A percentile compares a stretch with the other conserved stretches of the same genome.
Evolutionary conservation across 805 yeast genomes (phyloP).

Genomic region (Crinitomyces ghanaensis): DNA sequence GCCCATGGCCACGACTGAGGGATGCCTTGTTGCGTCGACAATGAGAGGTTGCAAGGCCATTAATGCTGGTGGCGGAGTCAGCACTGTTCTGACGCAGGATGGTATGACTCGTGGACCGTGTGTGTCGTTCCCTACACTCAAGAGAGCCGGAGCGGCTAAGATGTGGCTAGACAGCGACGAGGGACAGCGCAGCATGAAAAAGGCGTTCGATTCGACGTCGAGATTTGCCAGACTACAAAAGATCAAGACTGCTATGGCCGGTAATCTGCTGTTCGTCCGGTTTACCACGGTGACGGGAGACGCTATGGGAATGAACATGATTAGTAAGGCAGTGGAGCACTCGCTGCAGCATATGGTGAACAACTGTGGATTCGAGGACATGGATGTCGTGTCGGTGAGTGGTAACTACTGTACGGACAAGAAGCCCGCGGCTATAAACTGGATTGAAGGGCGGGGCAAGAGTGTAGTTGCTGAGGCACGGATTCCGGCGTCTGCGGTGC

Average conservation of each 20-base stretch:
- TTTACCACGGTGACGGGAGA: conserved; percentile 99
- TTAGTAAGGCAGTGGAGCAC: conserved; percentile 92
- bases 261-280: conserved; percentile 75
- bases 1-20: conserved; percentile 99
- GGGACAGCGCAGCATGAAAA: conserved; percentile 71
- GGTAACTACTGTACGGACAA: conserved; percentile 98
- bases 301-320: conserved; percentile 99
- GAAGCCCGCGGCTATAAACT: conserved; percentile 94
- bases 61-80: conserved; percentile 93
- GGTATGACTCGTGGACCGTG: conserved; percentile 99
- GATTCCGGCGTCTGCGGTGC: conserved; percentile 71
- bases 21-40: conserved; percentile 95
- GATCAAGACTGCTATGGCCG: conserved; percentile 89
- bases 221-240: conserved; percentile 92
- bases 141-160: conserved; percentile 89
- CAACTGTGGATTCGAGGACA: conserved; percentile 86
- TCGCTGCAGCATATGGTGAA: conserved; percentile 75
- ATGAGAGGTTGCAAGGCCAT: conserved; percentile 99
- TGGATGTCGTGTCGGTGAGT: conserved; percentile 84
- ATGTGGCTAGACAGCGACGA: conserved; percentile 93
- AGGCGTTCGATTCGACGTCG: conserved; percentile 92
- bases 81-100: conserved; percentile 83
- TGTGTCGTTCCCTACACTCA: conserved; percentile 72
- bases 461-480: conserved; percentile 94
- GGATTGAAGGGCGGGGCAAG: conserved; percentile 99